phyloP scores from a whole-genome alignment of 805 yeast species.

The Jamesozyma spencerorum region DNA sequence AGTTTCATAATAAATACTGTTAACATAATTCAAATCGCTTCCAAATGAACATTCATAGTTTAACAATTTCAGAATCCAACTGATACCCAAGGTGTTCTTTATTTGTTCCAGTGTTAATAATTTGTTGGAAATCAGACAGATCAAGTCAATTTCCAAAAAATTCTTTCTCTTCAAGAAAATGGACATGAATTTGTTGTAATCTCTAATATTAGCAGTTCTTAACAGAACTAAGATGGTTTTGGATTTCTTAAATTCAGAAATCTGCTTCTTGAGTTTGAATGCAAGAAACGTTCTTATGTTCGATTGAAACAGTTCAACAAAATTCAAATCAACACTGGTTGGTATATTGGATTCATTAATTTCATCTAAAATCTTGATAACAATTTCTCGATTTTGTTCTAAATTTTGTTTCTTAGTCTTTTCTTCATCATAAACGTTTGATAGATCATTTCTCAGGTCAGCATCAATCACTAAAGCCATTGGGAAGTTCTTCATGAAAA shows the following conservation, averaged over 20 bases:
- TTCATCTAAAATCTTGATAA: conserved; percentile 8
- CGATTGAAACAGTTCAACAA: conserved; percentile 25
- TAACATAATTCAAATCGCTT: conserved; percentile 4
- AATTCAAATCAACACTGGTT: conserved; percentile 5
- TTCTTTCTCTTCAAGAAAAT: conserved; percentile 25
- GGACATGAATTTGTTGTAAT: conserved; percentile 27
- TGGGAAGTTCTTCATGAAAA: conserved; percentile 25
- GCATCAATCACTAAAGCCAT: conserved; percentile 23
- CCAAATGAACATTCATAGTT: conserved; percentile 3
- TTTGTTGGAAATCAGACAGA: conserved; percentile 19
- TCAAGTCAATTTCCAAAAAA: conserved; percentile 15
- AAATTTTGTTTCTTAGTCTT: conserved; percentile 18
- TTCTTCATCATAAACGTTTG: conserved; percentile 25
- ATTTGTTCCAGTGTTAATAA: conserved; percentile 23
- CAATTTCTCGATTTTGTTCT: conserved; percentile 13
- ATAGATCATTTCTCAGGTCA: conserved; percentile 20
- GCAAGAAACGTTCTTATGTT: conserved; percentile 18
- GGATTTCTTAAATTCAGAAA: conserved; percentile 6
- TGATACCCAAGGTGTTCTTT: conserved; percentile 17
- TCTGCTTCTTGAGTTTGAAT: not conserved
- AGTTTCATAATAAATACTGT: conserved; percentile 12
- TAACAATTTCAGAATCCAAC: conserved; percentile 11
- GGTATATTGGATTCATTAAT: conserved; percentile 7
- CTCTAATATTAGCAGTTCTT: conserved; percentile 16
- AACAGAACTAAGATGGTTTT: conserved; percentile 18